Evolutionary conservation across 2,329 filamentous ascomycete species (phyloP).

Genomic region (Ophiostoma himal-ulmi): DNA sequence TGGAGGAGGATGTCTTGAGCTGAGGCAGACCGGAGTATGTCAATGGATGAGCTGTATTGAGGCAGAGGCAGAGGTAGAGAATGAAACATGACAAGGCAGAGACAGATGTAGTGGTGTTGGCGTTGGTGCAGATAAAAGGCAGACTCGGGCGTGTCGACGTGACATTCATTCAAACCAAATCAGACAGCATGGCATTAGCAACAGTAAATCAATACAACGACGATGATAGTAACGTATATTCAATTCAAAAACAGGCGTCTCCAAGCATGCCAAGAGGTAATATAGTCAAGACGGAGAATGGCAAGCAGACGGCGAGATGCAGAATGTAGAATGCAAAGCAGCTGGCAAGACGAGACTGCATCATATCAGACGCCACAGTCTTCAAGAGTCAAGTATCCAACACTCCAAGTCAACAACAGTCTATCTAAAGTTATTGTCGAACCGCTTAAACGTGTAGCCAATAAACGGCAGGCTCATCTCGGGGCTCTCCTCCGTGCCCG

Average conservation of each 20-base stretch:
- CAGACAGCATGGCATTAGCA: background rate
- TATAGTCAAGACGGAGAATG: background rate
- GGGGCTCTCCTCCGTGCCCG: conserved; percentile 65
- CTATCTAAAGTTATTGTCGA: conserved; percentile 64
- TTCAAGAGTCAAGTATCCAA: background rate
- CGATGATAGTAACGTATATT: background rate
- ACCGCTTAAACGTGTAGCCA: conserved; percentile 96
- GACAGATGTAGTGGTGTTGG: background rate
- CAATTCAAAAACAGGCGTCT: background rate
- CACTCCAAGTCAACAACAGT: background rate
- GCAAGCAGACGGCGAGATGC: background rate
- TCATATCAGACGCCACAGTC: background rate
- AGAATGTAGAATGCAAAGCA: background rate
- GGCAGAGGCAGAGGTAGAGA: background rate
- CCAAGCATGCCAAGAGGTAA: background rate
- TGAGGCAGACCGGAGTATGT: background rate
- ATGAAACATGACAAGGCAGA: background rate
- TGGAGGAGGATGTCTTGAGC: background rate
- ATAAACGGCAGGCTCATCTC: conserved; percentile 97
- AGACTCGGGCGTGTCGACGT: background rate
- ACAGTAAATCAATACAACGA: background rate
- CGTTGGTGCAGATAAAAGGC: background rate
- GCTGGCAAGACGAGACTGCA: background rate
- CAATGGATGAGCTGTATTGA: background rate
- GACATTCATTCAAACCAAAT: background rate